phyloP scores from a whole-genome alignment of 345 rosid genomes.

The Sonneratia alba region DNA sequence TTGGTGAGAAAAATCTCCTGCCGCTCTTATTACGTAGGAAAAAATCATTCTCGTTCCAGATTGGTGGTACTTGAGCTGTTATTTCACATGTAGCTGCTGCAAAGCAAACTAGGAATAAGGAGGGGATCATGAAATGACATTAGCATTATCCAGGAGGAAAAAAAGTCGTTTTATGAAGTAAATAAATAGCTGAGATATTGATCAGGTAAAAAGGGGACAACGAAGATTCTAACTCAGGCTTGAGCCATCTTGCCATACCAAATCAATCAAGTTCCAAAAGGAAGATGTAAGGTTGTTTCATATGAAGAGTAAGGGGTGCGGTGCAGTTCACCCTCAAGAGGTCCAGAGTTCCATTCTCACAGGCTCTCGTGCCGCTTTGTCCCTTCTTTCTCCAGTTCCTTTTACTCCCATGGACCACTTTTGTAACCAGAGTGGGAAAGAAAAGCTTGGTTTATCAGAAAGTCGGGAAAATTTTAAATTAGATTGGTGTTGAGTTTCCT shows the following conservation, averaged over 20 bases:
- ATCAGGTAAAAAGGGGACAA: background rate
- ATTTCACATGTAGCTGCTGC: background rate
- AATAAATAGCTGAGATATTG: background rate
- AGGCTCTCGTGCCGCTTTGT: no score
- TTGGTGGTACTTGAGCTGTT: background rate
- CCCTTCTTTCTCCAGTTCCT: no score
- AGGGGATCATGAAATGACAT: background rate
- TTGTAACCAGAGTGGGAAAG: no score
- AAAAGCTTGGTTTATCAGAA: background rate
- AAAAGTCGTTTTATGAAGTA: background rate
- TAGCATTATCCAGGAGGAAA: background rate
- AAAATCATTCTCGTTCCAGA: background rate
- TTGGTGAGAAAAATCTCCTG: conserved; percentile 37
- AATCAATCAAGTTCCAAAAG: background rate
- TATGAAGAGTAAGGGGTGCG: no score
- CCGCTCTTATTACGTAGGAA: background rate
- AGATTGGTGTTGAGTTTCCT: background rate
- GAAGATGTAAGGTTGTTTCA: no score
- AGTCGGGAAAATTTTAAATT: background rate
- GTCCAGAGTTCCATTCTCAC: no score
- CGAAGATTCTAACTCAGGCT: background rate
- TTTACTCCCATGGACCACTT: no score
- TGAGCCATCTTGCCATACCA: background rate
- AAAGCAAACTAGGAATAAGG: background rate
- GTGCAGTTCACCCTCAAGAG: no score